A percentile compares a stretch with the other conserved stretches of the same genome.
phyloP scores from a whole-genome alignment of 306 rosid species.

The Gillenia trifoliata region DNA sequence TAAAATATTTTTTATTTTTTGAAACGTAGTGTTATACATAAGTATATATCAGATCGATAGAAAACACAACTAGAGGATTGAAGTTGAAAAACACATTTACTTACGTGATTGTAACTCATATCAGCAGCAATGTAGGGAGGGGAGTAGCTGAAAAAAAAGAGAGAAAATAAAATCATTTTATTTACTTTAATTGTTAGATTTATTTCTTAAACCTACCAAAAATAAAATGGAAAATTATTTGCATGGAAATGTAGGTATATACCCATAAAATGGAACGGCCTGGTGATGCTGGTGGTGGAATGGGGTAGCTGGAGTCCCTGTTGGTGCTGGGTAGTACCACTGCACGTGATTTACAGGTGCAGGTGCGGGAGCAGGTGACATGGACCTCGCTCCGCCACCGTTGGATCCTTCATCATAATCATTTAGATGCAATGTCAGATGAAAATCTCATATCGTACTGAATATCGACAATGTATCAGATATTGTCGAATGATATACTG shows the following conservation, averaged over 20 bases:
- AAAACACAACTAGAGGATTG: neutral
- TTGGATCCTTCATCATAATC: constrained; percentile 30
- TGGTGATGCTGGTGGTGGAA: constrained; percentile 55
- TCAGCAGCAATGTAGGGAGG: constrained; percentile 60
- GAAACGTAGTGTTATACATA: neutral
- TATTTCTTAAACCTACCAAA: neutral
- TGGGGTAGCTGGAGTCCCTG: constrained; percentile 44
- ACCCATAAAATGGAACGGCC: constrained; percentile 69
- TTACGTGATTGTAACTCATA: constrained; percentile 60
- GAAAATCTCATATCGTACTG: neutral
- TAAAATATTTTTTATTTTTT: too few species aligned
- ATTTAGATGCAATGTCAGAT: neutral
- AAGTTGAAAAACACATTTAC: neutral
- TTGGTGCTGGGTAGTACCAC: constrained; percentile 70
- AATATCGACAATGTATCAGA: neutral
- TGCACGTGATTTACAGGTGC: constrained; percentile 56
- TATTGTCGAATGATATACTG: neutral
- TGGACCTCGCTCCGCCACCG: constrained; percentile 45
- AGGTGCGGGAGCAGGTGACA: constrained; percentile 14
- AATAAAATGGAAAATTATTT: neutral
- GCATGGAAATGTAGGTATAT: neutral
- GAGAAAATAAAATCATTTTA: neutral
- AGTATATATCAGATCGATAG: neutral
- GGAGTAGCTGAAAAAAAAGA: constrained; percentile 40
- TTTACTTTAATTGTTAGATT: neutral